Evolutionary conservation across 495 filamentous ascomycete species (phyloP).

Genomic region (Hypoxylon trugodes): DNA sequence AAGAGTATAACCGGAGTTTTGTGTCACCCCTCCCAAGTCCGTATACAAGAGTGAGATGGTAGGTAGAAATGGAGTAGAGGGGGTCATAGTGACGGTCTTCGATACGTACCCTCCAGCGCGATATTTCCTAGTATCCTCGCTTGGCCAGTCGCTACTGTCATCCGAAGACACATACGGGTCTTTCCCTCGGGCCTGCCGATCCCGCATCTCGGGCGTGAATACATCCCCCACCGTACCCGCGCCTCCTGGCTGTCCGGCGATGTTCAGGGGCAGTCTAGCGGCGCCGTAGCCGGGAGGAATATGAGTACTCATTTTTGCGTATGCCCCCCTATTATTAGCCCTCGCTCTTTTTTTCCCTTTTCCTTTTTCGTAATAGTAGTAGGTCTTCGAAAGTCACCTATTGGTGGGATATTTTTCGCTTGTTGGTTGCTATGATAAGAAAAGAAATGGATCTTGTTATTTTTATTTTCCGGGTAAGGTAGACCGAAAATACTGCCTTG

Average conservation of each 20-base stretch:
- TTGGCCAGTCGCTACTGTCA: conserved; percentile 32
- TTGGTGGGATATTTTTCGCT: conserved; percentile 14
- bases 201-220: conserved; percentile 56
- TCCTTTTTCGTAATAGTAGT: too few species aligned
- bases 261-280: conserved; percentile 3
- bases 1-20: not conserved
- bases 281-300: conserved; percentile 5
- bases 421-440: too few species aligned
- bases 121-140: conserved; percentile 11
- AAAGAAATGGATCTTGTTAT: too few species aligned
- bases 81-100: not conserved
- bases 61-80: not conserved
- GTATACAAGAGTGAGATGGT: not conserved
- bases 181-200: conserved; percentile 63
- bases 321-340: not conserved
- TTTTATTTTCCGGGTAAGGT: not conserved
- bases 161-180: conserved; percentile 54
- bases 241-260: not conserved
- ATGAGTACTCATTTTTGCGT: conserved; percentile 11
- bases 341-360: not conserved
- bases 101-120: conserved; percentile 19
- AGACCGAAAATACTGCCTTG: conserved; percentile 6
- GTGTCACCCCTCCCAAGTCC: too few species aligned
- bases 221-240: not conserved
- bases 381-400: too few species aligned